phyloP scores from a whole-genome alignment of 257 asterid genomes.

The Capsicum chinense region DNA sequence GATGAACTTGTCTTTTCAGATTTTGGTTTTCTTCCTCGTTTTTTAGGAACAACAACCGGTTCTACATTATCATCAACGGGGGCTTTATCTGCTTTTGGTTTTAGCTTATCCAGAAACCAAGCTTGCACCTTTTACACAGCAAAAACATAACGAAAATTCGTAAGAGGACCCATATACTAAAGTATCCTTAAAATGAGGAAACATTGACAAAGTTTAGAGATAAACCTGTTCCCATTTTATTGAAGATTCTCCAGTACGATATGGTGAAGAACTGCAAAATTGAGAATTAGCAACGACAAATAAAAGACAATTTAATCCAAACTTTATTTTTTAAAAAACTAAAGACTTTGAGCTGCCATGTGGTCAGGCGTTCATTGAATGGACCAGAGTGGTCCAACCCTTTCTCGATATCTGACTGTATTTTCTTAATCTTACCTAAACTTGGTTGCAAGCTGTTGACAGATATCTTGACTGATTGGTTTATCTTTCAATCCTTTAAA shows the following conservation, averaged over 20 bases:
- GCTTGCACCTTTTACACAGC: slow-evolving; percentile 56
- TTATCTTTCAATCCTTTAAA: slow-evolving; percentile 51
- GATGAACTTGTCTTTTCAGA: slow-evolving; percentile 42
- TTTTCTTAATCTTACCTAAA: slow-evolving; percentile 48
- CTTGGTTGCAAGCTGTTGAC: slow-evolving; percentile 63
- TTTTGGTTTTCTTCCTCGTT: slow-evolving; percentile 37
- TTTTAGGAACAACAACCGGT: slow-evolving; percentile 26
- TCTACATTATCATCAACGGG: slow-evolving; percentile 20
- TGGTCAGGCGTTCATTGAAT: too few relatives aligned
- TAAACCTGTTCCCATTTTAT: slow-evolving; percentile 79
- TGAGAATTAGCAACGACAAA: slow-evolving; percentile 18
- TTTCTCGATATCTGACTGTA: too few relatives aligned
- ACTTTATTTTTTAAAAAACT: too few relatives aligned
- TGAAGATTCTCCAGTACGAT: slow-evolving; percentile 54
- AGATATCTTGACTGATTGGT: slow-evolving; percentile 48
- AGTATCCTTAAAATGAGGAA: neutral
- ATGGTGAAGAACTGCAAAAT: slow-evolving; percentile 58
- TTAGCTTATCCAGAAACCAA: slow-evolving; percentile 64
- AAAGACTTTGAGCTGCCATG: too few relatives aligned
- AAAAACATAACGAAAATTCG: neutral
- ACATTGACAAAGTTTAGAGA: neutral
- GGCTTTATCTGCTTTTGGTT: slow-evolving; percentile 37
- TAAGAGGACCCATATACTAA: slow-evolving; percentile 6
- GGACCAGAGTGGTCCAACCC: too few relatives aligned
- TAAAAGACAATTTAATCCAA: slow-evolving; percentile 8